A percentile compares a stretch with the other conserved stretches of the same genome.
Evolutionary conservation across 257 asterid species (phyloP).

Genomic region (Nicotiana benthamiana): DNA sequence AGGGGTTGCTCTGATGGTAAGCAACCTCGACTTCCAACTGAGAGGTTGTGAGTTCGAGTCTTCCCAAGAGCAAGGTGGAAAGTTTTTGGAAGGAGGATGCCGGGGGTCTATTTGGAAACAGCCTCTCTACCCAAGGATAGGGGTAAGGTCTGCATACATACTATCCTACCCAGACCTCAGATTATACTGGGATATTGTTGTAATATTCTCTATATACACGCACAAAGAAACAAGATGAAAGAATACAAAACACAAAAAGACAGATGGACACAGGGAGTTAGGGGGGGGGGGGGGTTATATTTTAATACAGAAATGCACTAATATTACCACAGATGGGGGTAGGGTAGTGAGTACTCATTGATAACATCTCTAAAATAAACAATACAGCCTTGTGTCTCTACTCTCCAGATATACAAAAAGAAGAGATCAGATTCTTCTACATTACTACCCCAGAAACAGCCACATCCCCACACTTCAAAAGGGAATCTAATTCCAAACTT

Average conservation of each 20-base stretch:
- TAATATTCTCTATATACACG: not conserved
- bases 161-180: no score
- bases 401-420: constrained; percentile 39
- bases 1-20: no score
- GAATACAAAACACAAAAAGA: not conserved
- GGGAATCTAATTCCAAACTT: constrained; percentile 9
- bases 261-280: not conserved
- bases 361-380: constrained; percentile 10
- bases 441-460: constrained; percentile 10
- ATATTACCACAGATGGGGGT: not conserved
- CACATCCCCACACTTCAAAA: not conserved
- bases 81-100: no score
- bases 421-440: constrained; percentile 8
- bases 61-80: no score
- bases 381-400: constrained; percentile 14
- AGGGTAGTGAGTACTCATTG: constrained; percentile 8
- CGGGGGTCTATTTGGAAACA: no score
- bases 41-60: no score
- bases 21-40: no score
- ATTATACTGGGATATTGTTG: no score
- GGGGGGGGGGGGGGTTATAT: not conserved
- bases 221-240: not conserved
- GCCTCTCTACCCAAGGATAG: no score
- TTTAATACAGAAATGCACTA: not conserved
- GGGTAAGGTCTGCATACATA: no score